These are phyloP conservation scores for Catharanthus roseus DNA, from an alignment of 257 asterid genomes.

Conservation along the genomic window DNA sequence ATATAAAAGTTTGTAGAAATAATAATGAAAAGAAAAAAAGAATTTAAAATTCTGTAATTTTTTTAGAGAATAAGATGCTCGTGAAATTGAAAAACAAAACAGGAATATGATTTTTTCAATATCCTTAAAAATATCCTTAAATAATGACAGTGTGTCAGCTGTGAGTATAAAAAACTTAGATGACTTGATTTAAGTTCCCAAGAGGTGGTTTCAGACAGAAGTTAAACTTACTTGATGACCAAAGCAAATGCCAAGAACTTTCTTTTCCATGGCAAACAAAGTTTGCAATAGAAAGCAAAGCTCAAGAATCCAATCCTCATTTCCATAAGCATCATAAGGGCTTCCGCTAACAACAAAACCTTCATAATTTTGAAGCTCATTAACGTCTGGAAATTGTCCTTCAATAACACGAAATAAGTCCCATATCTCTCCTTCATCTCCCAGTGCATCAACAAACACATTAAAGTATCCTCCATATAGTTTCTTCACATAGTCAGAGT, in stretches of 20 bases:
- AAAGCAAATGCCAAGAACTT: constrained; percentile 70
- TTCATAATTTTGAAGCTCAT: constrained; percentile 38
- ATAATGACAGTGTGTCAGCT: no score
- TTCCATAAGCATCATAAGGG: constrained; percentile 57
- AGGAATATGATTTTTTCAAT: no score
- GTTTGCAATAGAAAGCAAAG: constrained; percentile 49
- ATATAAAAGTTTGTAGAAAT: no score
- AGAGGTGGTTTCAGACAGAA: no score
- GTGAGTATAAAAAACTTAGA: no score
- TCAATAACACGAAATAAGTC: constrained; percentile 52
- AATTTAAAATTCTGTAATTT: no score
- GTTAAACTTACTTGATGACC: constrained; percentile 50
- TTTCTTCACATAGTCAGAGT: constrained; percentile 57
- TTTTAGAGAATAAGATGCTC: no score
- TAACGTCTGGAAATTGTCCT: constrained; percentile 44
- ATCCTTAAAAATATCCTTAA: no score
- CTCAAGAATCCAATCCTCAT: constrained; percentile 48
- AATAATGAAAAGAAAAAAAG: no score
- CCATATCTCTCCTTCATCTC: constrained; percentile 55
- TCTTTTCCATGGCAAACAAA: constrained; percentile 40
- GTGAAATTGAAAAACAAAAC: no score
- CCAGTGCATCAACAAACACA: constrained; percentile 48
- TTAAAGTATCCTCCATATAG: constrained; percentile 52
- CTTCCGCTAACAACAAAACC: constrained; percentile 69
- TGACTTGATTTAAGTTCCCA: no score